phyloP scores from a whole-genome alignment of 1,139 yeast species.

The Yamadazyma songkhlaensis region DNA sequence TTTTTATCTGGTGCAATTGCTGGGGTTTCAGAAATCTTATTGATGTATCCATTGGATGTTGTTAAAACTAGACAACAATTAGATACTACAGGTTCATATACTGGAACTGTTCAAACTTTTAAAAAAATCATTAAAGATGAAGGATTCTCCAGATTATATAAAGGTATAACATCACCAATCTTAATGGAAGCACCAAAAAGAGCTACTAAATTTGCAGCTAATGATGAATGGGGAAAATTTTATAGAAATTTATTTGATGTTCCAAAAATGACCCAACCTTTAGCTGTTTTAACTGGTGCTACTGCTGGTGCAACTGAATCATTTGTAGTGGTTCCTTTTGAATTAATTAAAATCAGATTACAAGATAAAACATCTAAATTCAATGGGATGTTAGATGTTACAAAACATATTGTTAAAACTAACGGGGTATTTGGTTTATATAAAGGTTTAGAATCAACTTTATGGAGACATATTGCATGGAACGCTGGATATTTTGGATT shows the following conservation, averaged over 20 bases:
- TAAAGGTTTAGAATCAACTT: slow-evolving; percentile 93
- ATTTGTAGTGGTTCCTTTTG: slow-evolving; percentile 95
- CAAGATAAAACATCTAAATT: slow-evolving; percentile 85
- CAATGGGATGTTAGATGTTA: slow-evolving; percentile 83
- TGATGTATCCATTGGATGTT: slow-evolving; percentile 97
- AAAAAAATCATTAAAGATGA: slow-evolving; percentile 80
- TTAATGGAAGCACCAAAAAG: slow-evolving; percentile 99
- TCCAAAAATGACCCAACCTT: slow-evolving; percentile 68
- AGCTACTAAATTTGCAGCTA: slow-evolving; percentile 97
- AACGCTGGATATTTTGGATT: slow-evolving; percentile 98
- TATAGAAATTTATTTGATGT: slow-evolving; percentile 75
- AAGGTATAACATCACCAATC: slow-evolving; percentile 94
- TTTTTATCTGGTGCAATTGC: slow-evolving; percentile 95
- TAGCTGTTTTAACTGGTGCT: slow-evolving; percentile 92
- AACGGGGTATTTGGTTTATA: slow-evolving; percentile 86
- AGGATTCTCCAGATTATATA: slow-evolving; percentile 79
- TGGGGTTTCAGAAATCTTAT: slow-evolving; percentile 94
- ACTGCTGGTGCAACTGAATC: slow-evolving; percentile 98
- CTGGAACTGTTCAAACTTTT: slow-evolving; percentile 82
- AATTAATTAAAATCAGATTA: slow-evolving; percentile 79
- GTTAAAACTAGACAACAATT: slow-evolving; percentile 97
- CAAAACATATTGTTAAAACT: slow-evolving; percentile 62
- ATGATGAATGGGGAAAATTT: slow-evolving; percentile 93
- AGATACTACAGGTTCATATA: slow-evolving; percentile 65
- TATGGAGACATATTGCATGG: slow-evolving; percentile 97